Conservation (phyloP, 345 rosid species). For the Punica granatum region DNA sequence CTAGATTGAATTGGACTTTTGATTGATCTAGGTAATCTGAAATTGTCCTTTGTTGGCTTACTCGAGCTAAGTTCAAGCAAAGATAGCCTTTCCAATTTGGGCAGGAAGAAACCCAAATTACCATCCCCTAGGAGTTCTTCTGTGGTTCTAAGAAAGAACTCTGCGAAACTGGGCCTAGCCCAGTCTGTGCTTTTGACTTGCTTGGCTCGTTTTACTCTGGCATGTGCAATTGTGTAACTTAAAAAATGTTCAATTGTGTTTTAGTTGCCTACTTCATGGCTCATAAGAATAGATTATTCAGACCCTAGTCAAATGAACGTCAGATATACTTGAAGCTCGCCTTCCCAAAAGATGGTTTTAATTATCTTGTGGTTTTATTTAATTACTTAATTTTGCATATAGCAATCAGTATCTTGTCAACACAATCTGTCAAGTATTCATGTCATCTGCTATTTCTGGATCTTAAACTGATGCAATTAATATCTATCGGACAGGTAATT, state of each 20-base stretch:
- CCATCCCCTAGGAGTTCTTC: not conserved
- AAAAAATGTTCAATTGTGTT: too few relatives aligned
- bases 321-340: too few relatives aligned
- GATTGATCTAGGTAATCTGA: not conserved
- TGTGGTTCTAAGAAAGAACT: too few relatives aligned
- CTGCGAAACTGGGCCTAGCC: not conserved
- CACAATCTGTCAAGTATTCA: not conserved
- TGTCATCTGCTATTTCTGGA: not conserved
- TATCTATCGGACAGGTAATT: constrained; percentile 49
- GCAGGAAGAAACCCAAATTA: not conserved
- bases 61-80: not conserved
- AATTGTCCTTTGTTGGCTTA: not conserved
- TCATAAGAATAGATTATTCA: not conserved
- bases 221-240: not conserved
- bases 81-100: not conserved
- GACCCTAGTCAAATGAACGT: not conserved
- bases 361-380: not conserved
- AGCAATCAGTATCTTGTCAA: not conserved
- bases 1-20: too few relatives aligned
- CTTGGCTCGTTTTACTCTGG: too few relatives aligned
- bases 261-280: not conserved
- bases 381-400: not conserved
- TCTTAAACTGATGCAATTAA: constrained; percentile 6
- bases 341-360: too few relatives aligned
- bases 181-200: too few relatives aligned